These are phyloP conservation scores for Geranium incanum DNA, from an alignment of 441 rosid genomes.

Conservation along the genomic window DNA sequence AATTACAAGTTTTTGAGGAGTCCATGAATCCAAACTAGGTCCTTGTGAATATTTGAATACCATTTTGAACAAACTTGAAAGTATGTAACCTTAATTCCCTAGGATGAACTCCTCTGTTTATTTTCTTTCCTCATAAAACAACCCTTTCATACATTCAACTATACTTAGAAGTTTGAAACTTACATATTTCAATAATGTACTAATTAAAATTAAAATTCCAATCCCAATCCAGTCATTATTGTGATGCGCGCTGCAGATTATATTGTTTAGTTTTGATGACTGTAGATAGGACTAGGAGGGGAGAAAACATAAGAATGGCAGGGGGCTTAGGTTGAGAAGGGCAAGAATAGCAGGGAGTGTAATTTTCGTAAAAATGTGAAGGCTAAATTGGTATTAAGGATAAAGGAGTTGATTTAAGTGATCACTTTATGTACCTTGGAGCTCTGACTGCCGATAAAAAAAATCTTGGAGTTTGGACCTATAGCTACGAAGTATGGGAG, in stretches of 20 bases:
- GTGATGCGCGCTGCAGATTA: background rate
- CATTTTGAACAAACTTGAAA: background rate
- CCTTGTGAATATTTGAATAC: background rate
- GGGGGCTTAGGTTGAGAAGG: no score
- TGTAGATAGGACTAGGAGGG: background rate
- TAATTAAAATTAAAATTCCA: background rate
- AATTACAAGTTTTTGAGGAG: background rate
- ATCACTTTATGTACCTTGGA: background rate
- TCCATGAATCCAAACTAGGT: background rate
- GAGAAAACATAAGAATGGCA: no score
- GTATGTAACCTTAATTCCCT: background rate
- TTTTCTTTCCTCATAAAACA: background rate
- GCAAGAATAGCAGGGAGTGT: no score
- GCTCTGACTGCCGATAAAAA: no score
- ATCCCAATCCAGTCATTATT: background rate
- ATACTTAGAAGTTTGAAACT: background rate
- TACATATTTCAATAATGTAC: background rate
- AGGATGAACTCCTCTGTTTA: background rate
- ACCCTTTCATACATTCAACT: background rate
- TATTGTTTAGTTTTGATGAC: background rate
- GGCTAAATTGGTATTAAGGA: background rate
- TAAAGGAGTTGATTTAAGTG: background rate
- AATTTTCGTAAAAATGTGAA: no score
- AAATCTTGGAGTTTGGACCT: background rate
- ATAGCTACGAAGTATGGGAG: background rate